These are phyloP conservation scores for Brachypodium distachyon DNA, from an alignment of 202 grass and related monocot genomes.

Conservation along the genomic window DNA sequence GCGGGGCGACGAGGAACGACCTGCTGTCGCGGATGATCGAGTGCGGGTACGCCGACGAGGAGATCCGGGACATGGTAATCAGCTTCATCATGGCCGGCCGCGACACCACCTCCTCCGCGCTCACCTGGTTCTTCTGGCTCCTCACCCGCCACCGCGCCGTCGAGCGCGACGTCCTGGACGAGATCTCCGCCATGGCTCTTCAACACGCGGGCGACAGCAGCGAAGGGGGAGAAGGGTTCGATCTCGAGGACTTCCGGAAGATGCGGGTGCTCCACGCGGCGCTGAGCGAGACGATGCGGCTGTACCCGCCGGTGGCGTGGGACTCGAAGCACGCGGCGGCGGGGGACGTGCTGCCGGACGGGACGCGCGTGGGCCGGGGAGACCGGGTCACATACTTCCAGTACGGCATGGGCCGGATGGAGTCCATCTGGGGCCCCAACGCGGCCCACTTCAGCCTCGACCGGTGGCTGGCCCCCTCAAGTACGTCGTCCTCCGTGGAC, in stretches of 20 bases:
- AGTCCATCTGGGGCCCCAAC: conserved; percentile 63
- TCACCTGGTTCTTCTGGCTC: conserved; percentile 97
- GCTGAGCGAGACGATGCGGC: conserved; percentile 83
- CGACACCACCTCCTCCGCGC: conserved; percentile 79
- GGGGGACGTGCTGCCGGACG: conserved; percentile 72
- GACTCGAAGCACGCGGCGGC: conserved; percentile 73
- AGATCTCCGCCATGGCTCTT: background rate
- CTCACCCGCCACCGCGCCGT: conserved; percentile 48
- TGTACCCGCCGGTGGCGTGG: conserved; percentile 87
- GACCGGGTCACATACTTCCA: conserved; percentile 90
- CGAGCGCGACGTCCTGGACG: conserved; percentile 39
- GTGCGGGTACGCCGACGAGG: conserved; percentile 58
- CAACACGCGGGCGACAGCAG: background rate
- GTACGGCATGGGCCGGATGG: conserved; percentile 93
- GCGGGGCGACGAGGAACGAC: conserved; percentile 25
- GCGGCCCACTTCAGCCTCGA: conserved; percentile 45
- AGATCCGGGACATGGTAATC: conserved; percentile 86
- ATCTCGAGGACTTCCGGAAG: conserved; percentile 27
- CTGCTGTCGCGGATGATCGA: conserved; percentile 77
- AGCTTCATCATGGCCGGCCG: conserved; percentile 89
- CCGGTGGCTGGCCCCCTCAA: conserved; percentile 53
- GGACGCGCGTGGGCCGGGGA: conserved; percentile 43
- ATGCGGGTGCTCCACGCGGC: conserved; percentile 75
- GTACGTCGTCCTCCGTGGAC: background rate
- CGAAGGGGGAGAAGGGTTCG: conserved; percentile 13